Evolutionary conservation across 1,284 basidiomycete genomes (phyloP), one percentile per base, ranked within the genome.

Genomic region (Laetiporus sulphureus): DNA sequence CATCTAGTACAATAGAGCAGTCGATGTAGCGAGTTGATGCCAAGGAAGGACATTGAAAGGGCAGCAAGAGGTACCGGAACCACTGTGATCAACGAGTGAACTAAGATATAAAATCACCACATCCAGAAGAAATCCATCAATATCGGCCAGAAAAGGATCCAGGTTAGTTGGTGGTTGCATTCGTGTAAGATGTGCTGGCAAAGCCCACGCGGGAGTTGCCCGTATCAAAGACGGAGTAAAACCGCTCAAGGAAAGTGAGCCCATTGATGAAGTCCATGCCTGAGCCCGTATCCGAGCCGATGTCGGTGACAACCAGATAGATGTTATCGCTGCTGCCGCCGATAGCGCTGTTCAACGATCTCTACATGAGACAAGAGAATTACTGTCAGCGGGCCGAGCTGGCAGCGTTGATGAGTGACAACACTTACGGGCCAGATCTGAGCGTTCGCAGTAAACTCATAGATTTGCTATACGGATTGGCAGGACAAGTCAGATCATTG

Each of bases 211-310:
- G 62, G 7, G 36, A 32, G 61, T 75, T 74, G 31, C 64, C 58
- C 22, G 75, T 76, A 51, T 83, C 81, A 53, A 62, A 81, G 24
- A 81, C 77, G 7, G 71, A 67, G 61, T 81, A 82, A 69, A 75
- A 82, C 19, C 79, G 73, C 59, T 83, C 73, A 10, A 69, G 48
- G 32, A 57, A 62, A 21, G 55, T 49, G 48, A 50, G 49, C 30
- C 63, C 57, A 43, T 62, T 61, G 57, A 66, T 64, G 48, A 65
- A 62, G 54, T 64, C 61, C 20, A 65, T 55, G 8, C 63, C 62
- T 23, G 42, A 5, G 21, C 61, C 63, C 5, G 51, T 44, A 27
- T 38, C 43, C 3, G 53, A 48, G 32, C 64, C 59, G 24, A 61
- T 38, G 40, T 57, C 50, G 31, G 40, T 45, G 32, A 65, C 55